Base-by-base conservation (phyloP, 345 rosid genomes). In the Populus nigra region DNA sequence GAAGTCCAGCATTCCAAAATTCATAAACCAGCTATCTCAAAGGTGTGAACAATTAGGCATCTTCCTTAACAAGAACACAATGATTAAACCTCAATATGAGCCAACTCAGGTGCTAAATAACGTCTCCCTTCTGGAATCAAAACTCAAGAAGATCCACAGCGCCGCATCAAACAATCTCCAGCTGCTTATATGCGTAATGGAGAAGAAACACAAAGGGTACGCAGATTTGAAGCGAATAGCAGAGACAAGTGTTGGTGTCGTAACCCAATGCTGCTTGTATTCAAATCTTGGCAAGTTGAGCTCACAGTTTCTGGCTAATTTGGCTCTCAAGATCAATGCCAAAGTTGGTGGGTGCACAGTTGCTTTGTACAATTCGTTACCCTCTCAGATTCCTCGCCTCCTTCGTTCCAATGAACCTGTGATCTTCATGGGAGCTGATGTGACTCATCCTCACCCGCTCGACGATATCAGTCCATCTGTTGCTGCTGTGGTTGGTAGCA, bases 401-500 rank as follows among this genome's bases (percentile, higher is more conserved):
- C 78, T 96, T 71, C 84, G 67, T 16, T 70, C 65, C 15, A 85
- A 91, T 71, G 94, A 96, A 80, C 98, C 99, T 0, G 97, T 93
- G 79, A 96, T 93, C 85, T 96, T 96, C 76, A 91, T 96, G 97
- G 99, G 99, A 59, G 99, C 99, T 5, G 99, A 96, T 75, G 99
- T 93, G 27, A 96, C 99, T 33, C 96, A 93, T 83, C 99, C 97
- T 53, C 99, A 93, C 73, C 99, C 99, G 0, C 91, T 96, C 2
- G 99, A 96, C 41, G 99, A 96, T 79, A 86, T 45, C 73, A 96
- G 99, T 69, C 99, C 99, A 29, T 96, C 99, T 0, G 94, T 92
- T 77, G 99, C 97, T 5, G 99, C 99, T 62, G 98, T 93, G 36
- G 99, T 96, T 39, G 99, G 98, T n/a, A 96, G 98, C 91, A 88